These are phyloP conservation scores for Pholiota adiposa DNA, from an alignment of 1,284 basidiomycete species.

Conservation along the genomic window DNA sequence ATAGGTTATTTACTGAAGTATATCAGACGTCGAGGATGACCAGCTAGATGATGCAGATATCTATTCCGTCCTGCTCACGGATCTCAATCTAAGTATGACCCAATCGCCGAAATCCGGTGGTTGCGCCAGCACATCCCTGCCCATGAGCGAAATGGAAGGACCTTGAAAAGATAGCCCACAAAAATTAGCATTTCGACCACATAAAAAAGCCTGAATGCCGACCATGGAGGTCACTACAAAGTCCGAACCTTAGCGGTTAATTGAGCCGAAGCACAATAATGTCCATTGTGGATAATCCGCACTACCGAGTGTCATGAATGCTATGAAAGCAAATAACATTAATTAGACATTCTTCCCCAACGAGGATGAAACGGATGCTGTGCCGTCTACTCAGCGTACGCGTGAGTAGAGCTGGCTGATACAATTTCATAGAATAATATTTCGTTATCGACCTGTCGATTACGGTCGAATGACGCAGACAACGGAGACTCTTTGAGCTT, in stretches of 20 bases:
- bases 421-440: conserved; percentile 12
- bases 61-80: conserved; percentile 14
- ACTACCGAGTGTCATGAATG: conserved; percentile 12
- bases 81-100: conserved; percentile 18
- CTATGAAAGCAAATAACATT: conserved; percentile 16
- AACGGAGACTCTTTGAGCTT: conserved; percentile 10
- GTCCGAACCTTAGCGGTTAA: conserved; percentile 13
- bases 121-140: conserved; percentile 11
- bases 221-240: conserved; percentile 2
- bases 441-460: conserved; percentile 18
- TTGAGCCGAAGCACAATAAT: conserved; percentile 2
- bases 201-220: conserved; percentile 1
- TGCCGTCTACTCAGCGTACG: not conserved
- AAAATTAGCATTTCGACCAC: conserved; percentile 2
- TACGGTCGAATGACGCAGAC: conserved; percentile 14
- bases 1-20: conserved; percentile 12
- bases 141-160: conserved; percentile 9
- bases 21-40: conserved; percentile 20
- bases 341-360: conserved; percentile 16
- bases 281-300: conserved; percentile 15
- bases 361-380: conserved; percentile 12
- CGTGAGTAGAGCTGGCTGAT: not conserved
- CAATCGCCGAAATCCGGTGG: conserved; percentile 18
- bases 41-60: conserved; percentile 20
- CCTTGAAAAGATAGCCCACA: conserved; percentile 7